Conservation (phyloP, 225 moss, liverwort and hornwort genomes). For the Marchantia paleacea region DNA sequence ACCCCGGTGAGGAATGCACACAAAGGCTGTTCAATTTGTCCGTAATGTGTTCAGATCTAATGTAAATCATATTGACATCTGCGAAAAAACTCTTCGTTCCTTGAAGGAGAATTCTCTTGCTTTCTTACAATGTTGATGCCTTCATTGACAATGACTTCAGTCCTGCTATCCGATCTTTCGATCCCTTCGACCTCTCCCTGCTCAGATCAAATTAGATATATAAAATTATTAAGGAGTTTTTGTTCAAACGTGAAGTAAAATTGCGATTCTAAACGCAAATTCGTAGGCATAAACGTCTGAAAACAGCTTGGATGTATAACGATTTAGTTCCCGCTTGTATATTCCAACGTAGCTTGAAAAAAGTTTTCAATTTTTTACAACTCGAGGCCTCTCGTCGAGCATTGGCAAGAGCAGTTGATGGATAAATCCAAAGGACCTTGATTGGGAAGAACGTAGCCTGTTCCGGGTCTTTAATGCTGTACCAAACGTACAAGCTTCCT, state of each 20-base stretch:
- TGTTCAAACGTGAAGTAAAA: too few species aligned
- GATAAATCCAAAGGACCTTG: slow-evolving; percentile 48
- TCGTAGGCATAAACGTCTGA: too few species aligned
- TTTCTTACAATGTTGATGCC: slow-evolving; percentile 58
- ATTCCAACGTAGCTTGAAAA: too few species aligned
- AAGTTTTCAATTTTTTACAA: too few species aligned
- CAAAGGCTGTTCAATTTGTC: too few species aligned
- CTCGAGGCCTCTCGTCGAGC: too few species aligned
- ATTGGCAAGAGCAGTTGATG: background rate
- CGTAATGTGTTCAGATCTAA: too few species aligned
- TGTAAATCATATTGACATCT: background rate
- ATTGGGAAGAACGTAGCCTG: slow-evolving; percentile 81
- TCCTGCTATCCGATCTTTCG: slow-evolving; percentile 67
- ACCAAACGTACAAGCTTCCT: slow-evolving; percentile 81
- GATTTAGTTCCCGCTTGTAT: too few species aligned
- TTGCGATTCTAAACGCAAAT: too few species aligned
- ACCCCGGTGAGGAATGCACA: too few species aligned
- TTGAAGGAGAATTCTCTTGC: background rate
- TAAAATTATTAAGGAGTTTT: too few species aligned
- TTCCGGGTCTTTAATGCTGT: slow-evolving; percentile 79
- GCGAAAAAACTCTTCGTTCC: background rate
- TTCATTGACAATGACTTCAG: slow-evolving; percentile 85
- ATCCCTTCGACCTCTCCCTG: slow-evolving; percentile 98
- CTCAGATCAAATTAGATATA: background rate
- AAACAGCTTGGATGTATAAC: too few species aligned